These are phyloP conservation scores for Diaporthe sp. DNA, from an alignment of 2,329 filamentous ascomycete species.

Conservation along the genomic window DNA sequence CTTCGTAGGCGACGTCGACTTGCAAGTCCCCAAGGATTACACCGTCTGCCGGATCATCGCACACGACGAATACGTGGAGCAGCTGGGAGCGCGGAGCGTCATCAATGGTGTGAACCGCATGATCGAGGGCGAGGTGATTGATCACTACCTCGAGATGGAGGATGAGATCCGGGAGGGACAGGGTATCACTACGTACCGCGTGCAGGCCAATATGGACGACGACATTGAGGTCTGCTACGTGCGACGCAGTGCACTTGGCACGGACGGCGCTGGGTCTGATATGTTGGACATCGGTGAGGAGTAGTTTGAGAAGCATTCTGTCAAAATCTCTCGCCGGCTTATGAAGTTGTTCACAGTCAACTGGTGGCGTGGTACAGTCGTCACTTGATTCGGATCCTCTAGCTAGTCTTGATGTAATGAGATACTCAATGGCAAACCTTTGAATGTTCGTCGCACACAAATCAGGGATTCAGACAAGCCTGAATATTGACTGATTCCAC, in stretches of 20 bases:
- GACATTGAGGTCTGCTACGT: constrained; percentile 21
- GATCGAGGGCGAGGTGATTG: constrained; percentile 42
- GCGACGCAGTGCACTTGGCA: neutral
- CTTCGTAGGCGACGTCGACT: constrained; percentile 49
- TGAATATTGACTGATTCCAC: neutral
- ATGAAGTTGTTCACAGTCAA: no score
- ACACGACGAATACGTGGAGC: constrained; percentile 46
- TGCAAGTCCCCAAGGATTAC: constrained; percentile 47
- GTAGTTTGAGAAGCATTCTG: neutral
- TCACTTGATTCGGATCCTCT: neutral
- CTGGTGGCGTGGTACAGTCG: neutral
- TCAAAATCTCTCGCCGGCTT: no score
- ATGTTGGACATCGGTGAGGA: neutral
- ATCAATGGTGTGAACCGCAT: constrained; percentile 43
- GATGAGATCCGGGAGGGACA: constrained; percentile 46
- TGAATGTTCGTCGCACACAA: neutral
- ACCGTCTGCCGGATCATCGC: constrained; percentile 49
- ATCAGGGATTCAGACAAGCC: neutral
- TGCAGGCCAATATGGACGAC: constrained; percentile 3
- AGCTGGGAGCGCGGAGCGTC: constrained; percentile 52
- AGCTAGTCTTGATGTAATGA: neutral
- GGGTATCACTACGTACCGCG: constrained; percentile 2
- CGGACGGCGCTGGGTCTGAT: neutral
- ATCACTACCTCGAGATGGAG: constrained; percentile 47
- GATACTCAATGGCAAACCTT: neutral